These are phyloP conservation scores for Stygiomarasmius scandens DNA, from an alignment of 1,284 basidiomycete genomes.

Conservation along the genomic window DNA sequence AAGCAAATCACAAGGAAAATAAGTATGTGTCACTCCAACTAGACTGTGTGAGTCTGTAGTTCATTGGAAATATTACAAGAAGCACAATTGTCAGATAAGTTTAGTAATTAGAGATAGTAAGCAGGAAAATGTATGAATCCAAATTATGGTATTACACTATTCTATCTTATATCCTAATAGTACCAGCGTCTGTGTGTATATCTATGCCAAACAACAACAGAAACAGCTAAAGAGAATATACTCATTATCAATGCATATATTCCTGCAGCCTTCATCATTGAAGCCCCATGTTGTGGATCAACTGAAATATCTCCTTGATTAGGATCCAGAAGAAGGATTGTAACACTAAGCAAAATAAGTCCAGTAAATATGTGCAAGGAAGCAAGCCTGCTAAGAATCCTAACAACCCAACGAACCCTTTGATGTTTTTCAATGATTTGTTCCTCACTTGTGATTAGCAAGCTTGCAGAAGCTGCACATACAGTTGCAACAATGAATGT, in stretches of 20 bases:
- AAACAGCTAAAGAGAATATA: not conserved
- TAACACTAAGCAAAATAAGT: constrained; percentile 16
- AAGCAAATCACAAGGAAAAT: too few relatives aligned
- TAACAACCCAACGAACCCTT: constrained; percentile 20
- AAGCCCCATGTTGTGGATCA: not conserved
- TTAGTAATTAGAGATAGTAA: too few relatives aligned
- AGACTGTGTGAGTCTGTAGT: too few relatives aligned
- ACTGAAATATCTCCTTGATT: constrained; percentile 6
- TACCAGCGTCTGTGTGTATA: not conserved
- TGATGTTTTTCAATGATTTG: constrained; percentile 15
- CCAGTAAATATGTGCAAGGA: constrained; percentile 20
- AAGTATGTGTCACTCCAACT: too few relatives aligned
- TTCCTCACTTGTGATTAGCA: constrained; percentile 17
- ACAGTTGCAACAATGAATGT: constrained; percentile 21
- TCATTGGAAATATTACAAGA: too few relatives aligned
- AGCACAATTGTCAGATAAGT: too few relatives aligned
- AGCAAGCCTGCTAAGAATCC: constrained; percentile 17
- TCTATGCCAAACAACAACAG: not conserved
- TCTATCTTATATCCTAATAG: too few relatives aligned
- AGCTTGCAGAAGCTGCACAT: constrained; percentile 14
- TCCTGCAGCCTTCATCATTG: not conserved
- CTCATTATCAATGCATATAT: not conserved
- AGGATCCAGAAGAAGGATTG: constrained; percentile 20
- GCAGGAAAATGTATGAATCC: too few relatives aligned
- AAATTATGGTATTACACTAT: too few relatives aligned